phyloP scores from a whole-genome alignment of 768 basidiomycete genomes.

The Pleurotus sapidus region DNA sequence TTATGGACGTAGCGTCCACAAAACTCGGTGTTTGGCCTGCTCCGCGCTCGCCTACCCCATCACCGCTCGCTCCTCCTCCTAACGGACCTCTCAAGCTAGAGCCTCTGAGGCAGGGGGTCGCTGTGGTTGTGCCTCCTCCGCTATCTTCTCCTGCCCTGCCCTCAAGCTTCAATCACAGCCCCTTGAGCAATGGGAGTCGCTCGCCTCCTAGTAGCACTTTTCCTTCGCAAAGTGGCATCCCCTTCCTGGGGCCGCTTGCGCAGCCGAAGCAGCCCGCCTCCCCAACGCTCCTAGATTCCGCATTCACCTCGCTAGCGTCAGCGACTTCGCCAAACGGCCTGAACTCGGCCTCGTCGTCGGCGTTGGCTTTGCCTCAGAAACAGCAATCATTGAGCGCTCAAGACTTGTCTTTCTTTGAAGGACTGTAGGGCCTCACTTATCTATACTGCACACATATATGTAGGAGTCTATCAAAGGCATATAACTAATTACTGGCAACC shows the following conservation, averaged over 20 bases:
- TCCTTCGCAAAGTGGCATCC: too few species aligned
- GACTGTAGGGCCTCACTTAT: conserved; percentile 36
- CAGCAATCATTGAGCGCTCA: conserved; percentile 66
- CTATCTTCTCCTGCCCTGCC: conserved; percentile 12
- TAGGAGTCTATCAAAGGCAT: too few species aligned
- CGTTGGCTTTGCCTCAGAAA: conserved; percentile 18
- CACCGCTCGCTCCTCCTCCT: conserved; percentile 34
- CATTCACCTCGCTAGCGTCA: background rate
- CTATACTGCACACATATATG: conserved; percentile 5
- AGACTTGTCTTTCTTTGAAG: conserved; percentile 88
- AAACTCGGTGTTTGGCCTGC: conserved; percentile 40
- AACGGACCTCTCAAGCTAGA: conserved; percentile 20
- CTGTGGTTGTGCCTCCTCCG: conserved; percentile 11
- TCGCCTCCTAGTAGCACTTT: conserved; percentile 7
- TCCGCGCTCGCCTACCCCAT: conserved; percentile 45
- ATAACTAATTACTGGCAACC: too few species aligned
- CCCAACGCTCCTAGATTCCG: background rate
- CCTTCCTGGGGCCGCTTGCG: too few species aligned
- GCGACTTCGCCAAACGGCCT: background rate
- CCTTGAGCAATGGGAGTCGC: background rate
- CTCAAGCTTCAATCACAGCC: conserved; percentile 5
- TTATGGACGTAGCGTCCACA: conserved; percentile 53
- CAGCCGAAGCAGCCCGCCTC: too few species aligned
- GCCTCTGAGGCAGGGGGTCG: conserved; percentile 18
- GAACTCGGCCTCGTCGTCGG: conserved; percentile 11